phyloP scores from a whole-genome alignment of 495 filamentous ascomycete genomes.

The Ramalina intermedia region DNA sequence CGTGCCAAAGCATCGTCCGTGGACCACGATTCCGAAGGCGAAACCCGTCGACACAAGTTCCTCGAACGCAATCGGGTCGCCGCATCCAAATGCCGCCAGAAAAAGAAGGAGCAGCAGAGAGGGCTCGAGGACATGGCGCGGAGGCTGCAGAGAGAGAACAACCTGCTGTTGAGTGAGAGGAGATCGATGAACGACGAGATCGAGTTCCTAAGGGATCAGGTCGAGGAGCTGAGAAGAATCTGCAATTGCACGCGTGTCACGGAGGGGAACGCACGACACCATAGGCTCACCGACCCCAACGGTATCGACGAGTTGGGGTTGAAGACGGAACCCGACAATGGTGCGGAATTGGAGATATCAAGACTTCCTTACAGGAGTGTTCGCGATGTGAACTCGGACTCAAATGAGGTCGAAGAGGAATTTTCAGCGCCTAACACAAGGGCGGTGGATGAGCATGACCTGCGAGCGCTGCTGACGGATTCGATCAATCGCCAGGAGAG shows the following conservation, averaged over 20 bases:
- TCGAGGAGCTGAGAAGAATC: conserved; percentile 39
- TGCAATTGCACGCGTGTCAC: conserved; percentile 26
- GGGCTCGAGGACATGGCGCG: conserved; percentile 36
- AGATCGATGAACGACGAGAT: conserved; percentile 31
- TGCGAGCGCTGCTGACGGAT: conserved; percentile 10
- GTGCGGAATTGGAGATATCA: too few species aligned
- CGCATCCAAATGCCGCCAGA: conserved; percentile 74
- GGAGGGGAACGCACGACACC: neutral
- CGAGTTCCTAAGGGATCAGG: conserved; percentile 37
- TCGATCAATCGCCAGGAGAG: conserved; percentile 10
- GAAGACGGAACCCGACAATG: neutral
- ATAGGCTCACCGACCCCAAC: neutral
- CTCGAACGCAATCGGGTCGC: conserved; percentile 73
- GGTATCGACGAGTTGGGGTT: neutral
- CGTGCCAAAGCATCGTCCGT: neutral
- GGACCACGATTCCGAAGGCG: conserved; percentile 8
- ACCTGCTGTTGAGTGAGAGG: conserved; percentile 14
- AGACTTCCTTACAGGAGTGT: neutral
- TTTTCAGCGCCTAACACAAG: neutral
- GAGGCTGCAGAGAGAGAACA: conserved; percentile 20
- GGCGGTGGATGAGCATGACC: neutral
- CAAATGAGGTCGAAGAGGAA: neutral
- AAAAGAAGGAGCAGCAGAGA: conserved; percentile 65
- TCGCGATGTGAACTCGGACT: too few species aligned
- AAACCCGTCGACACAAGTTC: conserved; percentile 26